Evolutionary conservation across 2,329 filamentous ascomycete genomes (phyloP), one percentile per base, ranked within the genome.

Genomic region (Xenoacremonium recifei): DNA sequence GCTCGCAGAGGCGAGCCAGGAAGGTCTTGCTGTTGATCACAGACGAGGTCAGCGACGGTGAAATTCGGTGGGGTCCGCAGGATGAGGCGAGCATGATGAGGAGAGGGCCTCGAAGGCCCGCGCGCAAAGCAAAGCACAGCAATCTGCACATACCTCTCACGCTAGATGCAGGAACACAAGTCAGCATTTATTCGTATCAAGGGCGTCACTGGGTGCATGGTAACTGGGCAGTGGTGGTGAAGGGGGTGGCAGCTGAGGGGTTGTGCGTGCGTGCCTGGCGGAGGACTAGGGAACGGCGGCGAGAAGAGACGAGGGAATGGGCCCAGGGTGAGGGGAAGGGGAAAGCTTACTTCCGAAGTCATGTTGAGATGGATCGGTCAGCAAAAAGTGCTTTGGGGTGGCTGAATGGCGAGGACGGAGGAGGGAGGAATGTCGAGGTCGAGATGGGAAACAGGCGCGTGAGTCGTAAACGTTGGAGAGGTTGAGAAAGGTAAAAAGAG

Each of bases 1-100:
- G 93, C 88, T 97, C 93, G 82, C 93, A 97, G 70, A 99, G 90
- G 79, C 93, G 86, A 74, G 93, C 93, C 73, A 97, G 89, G 83
- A 97, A 97, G 69, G 93, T 97, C 86, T 97, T 97, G 87, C 90
- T 96, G 71, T 68, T 37, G 40, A 32, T 53, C 41, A 51, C 48
- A 46, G 45, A 54, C 49, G 37, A 47, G 49, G 61, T 62, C 51
- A 60, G 57, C 51, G 39, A 47, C 48, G 40, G 49, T 32, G 33
- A 31, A 47, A 43, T 47, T 49, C 40, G 49, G 47, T 52, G 42
- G 49, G 47, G 36, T 43, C 38, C 21, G 30, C 37, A 39, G 44
- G 40, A 39, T 45, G 21, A 43, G 40, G 44, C 43, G 36, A 52
- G 39, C 39, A 36, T 31, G 44, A 40, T 37, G 47, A 49, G 48